Evolutionary conservation across 2,329 filamentous ascomycete genomes (phyloP).

Genomic region (Amauroascus niger): DNA sequence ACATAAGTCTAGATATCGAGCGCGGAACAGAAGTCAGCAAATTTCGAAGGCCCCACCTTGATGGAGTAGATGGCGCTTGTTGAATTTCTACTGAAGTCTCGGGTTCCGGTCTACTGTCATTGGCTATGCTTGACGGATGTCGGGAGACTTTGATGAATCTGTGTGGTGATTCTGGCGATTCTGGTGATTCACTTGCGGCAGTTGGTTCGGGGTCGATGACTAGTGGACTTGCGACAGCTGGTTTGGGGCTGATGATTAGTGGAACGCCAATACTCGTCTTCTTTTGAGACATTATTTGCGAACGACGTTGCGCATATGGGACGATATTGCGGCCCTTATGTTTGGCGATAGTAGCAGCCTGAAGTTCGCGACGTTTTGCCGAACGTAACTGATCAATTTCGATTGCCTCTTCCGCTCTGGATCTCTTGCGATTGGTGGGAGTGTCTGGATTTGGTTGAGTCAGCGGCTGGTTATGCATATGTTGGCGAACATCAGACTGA

Average conservation of each 20-base stretch:
- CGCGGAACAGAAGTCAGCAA: slow-evolving; percentile 27
- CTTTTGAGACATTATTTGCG: slow-evolving; percentile 24
- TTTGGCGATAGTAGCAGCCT: slow-evolving; percentile 2
- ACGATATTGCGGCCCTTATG: slow-evolving; percentile 15
- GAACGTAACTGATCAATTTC: slow-evolving; percentile 1
- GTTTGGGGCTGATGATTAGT: slow-evolving; percentile 27
- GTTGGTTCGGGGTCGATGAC: too few relatives aligned
- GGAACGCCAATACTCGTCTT: slow-evolving; percentile 29
- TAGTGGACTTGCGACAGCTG: slow-evolving; percentile 27
- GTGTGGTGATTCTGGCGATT: slow-evolving; percentile 2
- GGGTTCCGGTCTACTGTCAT: background rate
- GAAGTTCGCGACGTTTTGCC: slow-evolving; percentile 3
- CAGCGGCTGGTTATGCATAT: background rate
- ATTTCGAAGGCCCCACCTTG: slow-evolving; percentile 25
- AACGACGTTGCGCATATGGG: slow-evolving; percentile 26
- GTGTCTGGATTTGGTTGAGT: background rate
- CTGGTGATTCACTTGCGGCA: slow-evolving; percentile 22
- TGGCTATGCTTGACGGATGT: background rate
- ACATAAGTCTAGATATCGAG: slow-evolving; percentile 23
- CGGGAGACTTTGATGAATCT: background rate
- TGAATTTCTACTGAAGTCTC: slow-evolving; percentile 9
- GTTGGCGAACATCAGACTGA: background rate
- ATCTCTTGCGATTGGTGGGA: slow-evolving; percentile 4
- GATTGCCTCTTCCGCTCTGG: background rate
- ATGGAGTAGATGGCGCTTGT: slow-evolving; percentile 21